phyloP scores from a whole-genome alignment of 495 filamentous ascomycete species.

The Neurospora sp. region DNA sequence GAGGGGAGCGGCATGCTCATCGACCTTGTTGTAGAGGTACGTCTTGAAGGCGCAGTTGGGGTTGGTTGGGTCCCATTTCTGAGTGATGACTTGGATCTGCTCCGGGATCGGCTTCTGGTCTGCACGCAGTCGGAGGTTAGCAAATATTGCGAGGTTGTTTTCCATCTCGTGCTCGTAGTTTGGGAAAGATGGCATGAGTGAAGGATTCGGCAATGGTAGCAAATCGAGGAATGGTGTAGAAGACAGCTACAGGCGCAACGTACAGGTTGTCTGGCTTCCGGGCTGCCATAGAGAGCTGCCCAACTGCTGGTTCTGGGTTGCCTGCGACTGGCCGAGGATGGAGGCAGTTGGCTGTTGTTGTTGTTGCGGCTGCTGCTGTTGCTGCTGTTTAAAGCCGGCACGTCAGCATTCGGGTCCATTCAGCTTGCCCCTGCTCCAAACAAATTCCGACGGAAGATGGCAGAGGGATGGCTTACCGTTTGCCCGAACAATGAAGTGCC shows the following conservation, averaged over 20 bases:
- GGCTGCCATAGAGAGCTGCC: conserved; percentile 40
- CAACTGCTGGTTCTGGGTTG: conserved; percentile 22
- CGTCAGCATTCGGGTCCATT: not conserved
- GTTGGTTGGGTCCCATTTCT: conserved; percentile 73
- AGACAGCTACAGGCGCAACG: conserved; percentile 5
- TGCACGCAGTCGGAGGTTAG: conserved; percentile 19
- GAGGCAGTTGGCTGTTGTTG: conserved; percentile 19
- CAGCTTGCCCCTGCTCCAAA: not conserved
- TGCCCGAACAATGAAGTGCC: not conserved
- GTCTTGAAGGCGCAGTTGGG: conserved; percentile 70
- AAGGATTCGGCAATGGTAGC: not conserved
- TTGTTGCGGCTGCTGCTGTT: conserved; percentile 26
- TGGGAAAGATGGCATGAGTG: not conserved
- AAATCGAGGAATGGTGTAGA: not conserved
- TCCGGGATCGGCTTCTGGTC: conserved; percentile 75
- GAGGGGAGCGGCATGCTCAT: conserved; percentile 66
- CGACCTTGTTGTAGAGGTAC: conserved; percentile 92
- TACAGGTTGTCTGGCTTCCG: conserved; percentile 33
- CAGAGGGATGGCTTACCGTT: not conserved
- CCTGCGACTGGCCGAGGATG: conserved; percentile 25
- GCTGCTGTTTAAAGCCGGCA: conserved; percentile 13
- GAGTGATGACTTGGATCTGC: conserved; percentile 65
- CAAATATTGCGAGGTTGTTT: not conserved
- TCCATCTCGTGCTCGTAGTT: not conserved
- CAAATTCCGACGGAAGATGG: not conserved